Percentiles rank a stretch among this genome's conserved stretches.
These are phyloP conservation scores for Naganishia liquefaciens DNA, from an alignment of 1,284 basidiomycete genomes.

Conservation along the genomic window DNA sequence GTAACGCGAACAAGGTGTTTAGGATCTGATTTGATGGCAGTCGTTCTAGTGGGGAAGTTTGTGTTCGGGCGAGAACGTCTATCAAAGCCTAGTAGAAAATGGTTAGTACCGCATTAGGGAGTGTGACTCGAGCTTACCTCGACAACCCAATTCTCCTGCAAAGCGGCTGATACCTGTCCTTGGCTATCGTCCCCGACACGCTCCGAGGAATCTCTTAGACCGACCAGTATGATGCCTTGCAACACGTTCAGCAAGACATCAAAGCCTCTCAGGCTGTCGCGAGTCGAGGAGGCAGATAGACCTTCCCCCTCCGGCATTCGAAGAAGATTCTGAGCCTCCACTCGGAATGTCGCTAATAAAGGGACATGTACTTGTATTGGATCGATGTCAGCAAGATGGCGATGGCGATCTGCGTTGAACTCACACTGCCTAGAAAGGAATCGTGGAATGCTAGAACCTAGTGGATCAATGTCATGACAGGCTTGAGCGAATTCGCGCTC, in stretches of 20 bases:
- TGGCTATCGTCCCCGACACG: not conserved
- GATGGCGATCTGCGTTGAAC: not conserved
- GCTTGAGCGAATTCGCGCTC: constrained; percentile 15
- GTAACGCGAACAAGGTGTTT: constrained; percentile 12
- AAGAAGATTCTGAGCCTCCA: constrained; percentile 10
- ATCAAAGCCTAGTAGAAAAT: not conserved
- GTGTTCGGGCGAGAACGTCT: constrained; percentile 11
- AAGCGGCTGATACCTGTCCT: not conserved
- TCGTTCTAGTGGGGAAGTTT: not conserved
- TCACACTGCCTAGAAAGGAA: constrained; percentile 1
- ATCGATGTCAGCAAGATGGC: not conserved
- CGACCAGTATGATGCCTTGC: constrained; percentile 9
- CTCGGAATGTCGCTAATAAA: constrained; percentile 4
- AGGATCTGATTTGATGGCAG: constrained; percentile 13
- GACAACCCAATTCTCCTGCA: constrained; percentile 9
- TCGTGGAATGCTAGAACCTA: not conserved
- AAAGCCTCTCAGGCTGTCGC: not conserved
- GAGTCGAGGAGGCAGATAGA: not conserved
- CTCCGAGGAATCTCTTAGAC: not conserved
- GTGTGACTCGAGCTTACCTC: not conserved
- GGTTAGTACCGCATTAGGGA: too few relatives aligned
- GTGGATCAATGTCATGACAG: constrained; percentile 14
- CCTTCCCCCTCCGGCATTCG: not conserved
- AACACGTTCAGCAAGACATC: constrained; percentile 11
- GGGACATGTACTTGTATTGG: constrained; percentile 5